Base-by-base conservation (phyloP, 257 asterid genomes). In the Solanum appendiculatum region DNA sequence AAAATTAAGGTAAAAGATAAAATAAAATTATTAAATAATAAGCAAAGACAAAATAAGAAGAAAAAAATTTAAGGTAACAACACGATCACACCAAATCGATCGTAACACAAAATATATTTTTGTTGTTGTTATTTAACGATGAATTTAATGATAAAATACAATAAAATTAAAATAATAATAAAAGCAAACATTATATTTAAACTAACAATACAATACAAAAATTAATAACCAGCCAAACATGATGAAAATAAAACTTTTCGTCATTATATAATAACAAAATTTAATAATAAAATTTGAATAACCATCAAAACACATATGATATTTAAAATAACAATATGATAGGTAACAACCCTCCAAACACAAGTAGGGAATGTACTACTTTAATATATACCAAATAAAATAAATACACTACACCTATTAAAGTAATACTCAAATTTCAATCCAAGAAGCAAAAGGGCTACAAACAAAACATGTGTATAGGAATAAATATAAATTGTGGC, bases 101-200 rank as follows among this genome's bases (percentile, higher is more conserved):
- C 3, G 1, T 60, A 5, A 60, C 1, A 4, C 1, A 60, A 23
- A 3, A 13, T 23, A 4, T 9, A 3, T 0, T 9, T 23, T 60
- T 23, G n/a, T 60, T 14, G 4, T 1, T 9, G 15, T 2, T 63
- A 63, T 1, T 10, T 1, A 63, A 25, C 0, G 0, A 63, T n/a
- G 3, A 0, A 4, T 60, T n/a, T 60, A 60, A 60, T 10, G 0
- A n/a, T 5, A 60, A 0, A 0, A n/a, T 10, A 1, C 33, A 4
- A n/a, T 5, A n/a, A n/a, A n/a, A 2, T n/a, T n/a, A 9, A n/a
- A 9, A 7, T 60, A n/a, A 9, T 9, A 60, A 23, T 12, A 1
- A 23, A 60, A 60, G 11, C 1, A 63, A 63, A 10, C 2, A 11
- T 25, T 5, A 25, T 63, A 11, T 11, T 23, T 58, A 25, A 63